Evolutionary conservation across 305 asterid genomes (phyloP).

Genomic region (Caryopteris hybrid): DNA sequence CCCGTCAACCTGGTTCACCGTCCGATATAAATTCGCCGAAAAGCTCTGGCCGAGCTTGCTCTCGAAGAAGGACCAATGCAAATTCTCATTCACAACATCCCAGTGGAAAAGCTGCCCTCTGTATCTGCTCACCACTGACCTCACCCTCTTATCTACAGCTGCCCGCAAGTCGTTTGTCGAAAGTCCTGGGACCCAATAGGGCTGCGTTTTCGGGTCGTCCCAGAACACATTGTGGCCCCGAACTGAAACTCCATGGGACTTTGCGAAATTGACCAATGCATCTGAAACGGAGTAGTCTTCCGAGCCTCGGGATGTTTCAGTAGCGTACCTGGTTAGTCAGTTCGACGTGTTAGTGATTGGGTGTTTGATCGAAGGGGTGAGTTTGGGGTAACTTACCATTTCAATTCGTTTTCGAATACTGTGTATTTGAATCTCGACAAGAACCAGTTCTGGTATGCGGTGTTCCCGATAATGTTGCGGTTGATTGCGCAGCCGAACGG

Average conservation of each 20-base stretch:
- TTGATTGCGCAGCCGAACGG: constrained; percentile 59
- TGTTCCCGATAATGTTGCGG: constrained; percentile 32
- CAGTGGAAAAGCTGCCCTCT: constrained; percentile 52
- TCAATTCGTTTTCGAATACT: constrained; percentile 60
- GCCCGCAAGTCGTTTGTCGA: constrained; percentile 23
- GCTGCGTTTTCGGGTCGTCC: constrained; percentile 45
- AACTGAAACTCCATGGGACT: constrained; percentile 22
- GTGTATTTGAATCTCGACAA: constrained; percentile 50
- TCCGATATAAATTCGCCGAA: constrained; percentile 22
- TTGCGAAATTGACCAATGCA: constrained; percentile 34
- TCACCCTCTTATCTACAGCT: constrained; percentile 30
- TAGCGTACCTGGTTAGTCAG: constrained; percentile 26
- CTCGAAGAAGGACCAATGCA: constrained; percentile 48
- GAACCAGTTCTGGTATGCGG: constrained; percentile 53
- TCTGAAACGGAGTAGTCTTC: constrained; percentile 49
- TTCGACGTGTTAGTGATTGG: no score
- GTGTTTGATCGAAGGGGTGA: background rate
- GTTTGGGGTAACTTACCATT: constrained; percentile 36
- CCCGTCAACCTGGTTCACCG: constrained; percentile 26
- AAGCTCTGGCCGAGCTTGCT: constrained; percentile 30
- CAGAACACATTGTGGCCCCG: constrained; percentile 77
- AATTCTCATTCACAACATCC: constrained; percentile 73
- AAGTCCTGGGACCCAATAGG: constrained; percentile 40
- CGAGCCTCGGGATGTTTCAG: constrained; percentile 24
- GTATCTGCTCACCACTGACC: constrained; percentile 36